These are phyloP conservation scores for Fagopyrum homotropicum DNA, from an alignment of 148 eudicot genomes.

Conservation along the genomic window DNA sequence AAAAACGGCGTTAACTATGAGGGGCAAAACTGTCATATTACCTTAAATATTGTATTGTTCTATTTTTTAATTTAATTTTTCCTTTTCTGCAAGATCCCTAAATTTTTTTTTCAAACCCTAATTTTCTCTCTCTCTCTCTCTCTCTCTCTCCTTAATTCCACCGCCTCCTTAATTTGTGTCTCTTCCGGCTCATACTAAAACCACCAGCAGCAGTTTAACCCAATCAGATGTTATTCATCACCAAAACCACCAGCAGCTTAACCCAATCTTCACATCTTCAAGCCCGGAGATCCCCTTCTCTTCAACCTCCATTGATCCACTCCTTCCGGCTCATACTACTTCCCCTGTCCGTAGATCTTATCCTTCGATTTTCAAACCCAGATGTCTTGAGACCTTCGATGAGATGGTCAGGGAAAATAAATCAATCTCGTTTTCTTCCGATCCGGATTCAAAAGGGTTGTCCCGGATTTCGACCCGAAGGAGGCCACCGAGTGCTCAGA, in stretches of 20 bases:
- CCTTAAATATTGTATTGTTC: too few species aligned
- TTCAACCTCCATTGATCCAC: neutral
- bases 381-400: constrained; percentile 28
- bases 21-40: too few species aligned
- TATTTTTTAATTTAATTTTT: too few species aligned
- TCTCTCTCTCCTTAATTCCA: too few species aligned
- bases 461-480: constrained; percentile 9
- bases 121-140: too few species aligned
- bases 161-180: too few species aligned
- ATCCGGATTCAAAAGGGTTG: constrained; percentile 23
- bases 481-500: neutral
- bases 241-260: neutral
- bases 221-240: constrained; percentile 15
- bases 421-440: constrained; percentile 32
- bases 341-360: neutral
- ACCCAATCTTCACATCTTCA: neutral
- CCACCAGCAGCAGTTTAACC: too few species aligned
- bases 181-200: too few species aligned
- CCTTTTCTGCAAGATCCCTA: too few species aligned
- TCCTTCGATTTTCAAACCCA: constrained; percentile 34
- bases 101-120: too few species aligned
- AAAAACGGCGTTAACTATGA: too few species aligned
- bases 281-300: neutral
- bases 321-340: neutral
- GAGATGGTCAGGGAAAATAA: constrained; percentile 26